A percentile compares a stretch with the other conserved stretches of the same genome.
phyloP scores from a whole-genome alignment of 306 rosid species.

The Cyamopsis tetragonoloba region DNA sequence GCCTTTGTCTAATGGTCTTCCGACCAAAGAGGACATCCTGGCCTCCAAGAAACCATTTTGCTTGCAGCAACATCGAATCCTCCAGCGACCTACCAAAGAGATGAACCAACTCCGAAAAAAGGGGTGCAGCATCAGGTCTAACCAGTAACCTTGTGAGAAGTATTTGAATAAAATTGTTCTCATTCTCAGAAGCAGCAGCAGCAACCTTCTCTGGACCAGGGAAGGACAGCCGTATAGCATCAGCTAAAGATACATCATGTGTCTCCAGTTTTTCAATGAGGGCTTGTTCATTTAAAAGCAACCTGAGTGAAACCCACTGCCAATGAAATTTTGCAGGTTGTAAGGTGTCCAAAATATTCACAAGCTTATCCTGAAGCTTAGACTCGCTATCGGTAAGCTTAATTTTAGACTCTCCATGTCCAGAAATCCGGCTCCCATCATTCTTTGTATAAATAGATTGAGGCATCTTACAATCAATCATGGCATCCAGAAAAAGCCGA shows the following conservation, averaged over 20 bases:
- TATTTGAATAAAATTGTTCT: conserved; percentile 80
- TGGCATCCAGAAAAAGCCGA: conserved; percentile 75
- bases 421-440: conserved; percentile 52
- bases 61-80: conserved; percentile 93
- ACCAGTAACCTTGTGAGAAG: conserved; percentile 88
- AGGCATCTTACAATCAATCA: conserved; percentile 86
- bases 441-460: conserved; percentile 36
- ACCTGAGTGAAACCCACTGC: conserved; percentile 98
- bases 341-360: conserved; percentile 73
- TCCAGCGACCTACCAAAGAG: conserved; percentile 89
- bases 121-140: conserved; percentile 98
- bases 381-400: conserved; percentile 48
- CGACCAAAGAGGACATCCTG: conserved; percentile 82
- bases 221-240: conserved; percentile 73
- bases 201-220: conserved; percentile 65
- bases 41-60: conserved; percentile 92
- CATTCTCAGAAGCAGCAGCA: conserved; percentile 82
- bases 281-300: conserved; percentile 91
- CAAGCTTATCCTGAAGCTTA: conserved; percentile 78
- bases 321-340: conserved; percentile 97
- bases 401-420: conserved; percentile 54
- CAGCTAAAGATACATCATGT: conserved; percentile 56
- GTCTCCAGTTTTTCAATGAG: conserved; percentile 66
- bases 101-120: conserved; percentile 85
- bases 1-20: conserved; percentile 76